These are phyloP conservation scores for Quercus bicolor DNA, from an alignment of 306 rosid genomes.

Conservation along the genomic window DNA sequence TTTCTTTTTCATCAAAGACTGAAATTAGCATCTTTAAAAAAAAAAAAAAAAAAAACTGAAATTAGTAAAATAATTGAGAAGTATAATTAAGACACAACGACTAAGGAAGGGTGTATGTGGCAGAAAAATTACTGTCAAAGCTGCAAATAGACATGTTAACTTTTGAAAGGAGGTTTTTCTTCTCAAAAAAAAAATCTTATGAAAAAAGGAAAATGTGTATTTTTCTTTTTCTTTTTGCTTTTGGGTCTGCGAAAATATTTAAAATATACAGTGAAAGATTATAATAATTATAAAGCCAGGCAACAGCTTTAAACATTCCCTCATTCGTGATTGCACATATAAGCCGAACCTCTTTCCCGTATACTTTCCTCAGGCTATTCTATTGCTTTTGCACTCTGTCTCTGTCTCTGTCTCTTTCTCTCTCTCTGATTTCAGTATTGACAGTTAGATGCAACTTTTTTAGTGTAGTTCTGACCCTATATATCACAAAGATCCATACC, in stretches of 20 bases:
- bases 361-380: conserved; percentile 21
- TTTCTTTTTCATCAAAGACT: conserved; percentile 9
- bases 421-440: background rate
- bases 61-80: conserved; percentile 9
- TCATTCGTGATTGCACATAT: conserved; percentile 17
- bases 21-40: background rate
- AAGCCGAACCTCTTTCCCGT: conserved; percentile 3
- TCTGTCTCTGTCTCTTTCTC: no score
- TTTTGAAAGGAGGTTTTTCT: background rate
- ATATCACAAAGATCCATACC: conserved; percentile 29
- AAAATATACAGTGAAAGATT: background rate
- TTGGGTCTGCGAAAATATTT: background rate
- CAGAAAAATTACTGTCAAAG: conserved; percentile 22
- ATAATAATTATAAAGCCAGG: conserved; percentile 1
- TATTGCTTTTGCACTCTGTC: conserved; percentile 8
- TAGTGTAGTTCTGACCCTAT: conserved; percentile 51
- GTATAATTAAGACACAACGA: conserved; percentile 16
- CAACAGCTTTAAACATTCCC: conserved; percentile 51
- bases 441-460: conserved; percentile 45
- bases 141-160: conserved; percentile 10
- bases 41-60: background rate
- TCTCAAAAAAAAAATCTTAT: background rate
- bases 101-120: conserved; percentile 8
- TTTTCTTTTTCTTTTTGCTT: background rate
- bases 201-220: background rate